phyloP scores from a whole-genome alignment of 352 stramenopile genomes.

The Globisporangium ultimum region DNA sequence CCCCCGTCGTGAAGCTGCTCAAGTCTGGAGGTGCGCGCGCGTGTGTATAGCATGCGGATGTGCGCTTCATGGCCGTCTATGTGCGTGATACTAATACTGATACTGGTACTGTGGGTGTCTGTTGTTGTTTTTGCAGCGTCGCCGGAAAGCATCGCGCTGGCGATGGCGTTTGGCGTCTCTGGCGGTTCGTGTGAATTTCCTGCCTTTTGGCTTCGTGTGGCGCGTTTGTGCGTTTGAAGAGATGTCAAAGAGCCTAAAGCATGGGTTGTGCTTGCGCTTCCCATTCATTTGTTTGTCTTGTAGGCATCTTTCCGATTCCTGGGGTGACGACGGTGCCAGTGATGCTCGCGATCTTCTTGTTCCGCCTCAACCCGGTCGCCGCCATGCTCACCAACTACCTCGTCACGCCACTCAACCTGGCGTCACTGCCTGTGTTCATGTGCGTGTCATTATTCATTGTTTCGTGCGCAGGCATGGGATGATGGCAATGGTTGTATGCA shows the following conservation, averaged over 20 bases:
- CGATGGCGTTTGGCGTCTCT: constrained; percentile 77
- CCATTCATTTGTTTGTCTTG: neutral
- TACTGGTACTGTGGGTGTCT: neutral
- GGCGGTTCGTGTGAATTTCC: constrained; percentile 19
- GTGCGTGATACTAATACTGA: too few species aligned
- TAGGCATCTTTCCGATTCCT: constrained; percentile 77
- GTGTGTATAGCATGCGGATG: neutral
- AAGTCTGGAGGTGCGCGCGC: constrained; percentile 4
- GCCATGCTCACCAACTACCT: constrained; percentile 85
- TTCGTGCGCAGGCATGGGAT: too few species aligned
- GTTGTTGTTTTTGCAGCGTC: constrained; percentile 33
- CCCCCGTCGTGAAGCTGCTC: constrained; percentile 36
- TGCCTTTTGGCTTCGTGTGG: neutral
- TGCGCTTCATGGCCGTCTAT: neutral
- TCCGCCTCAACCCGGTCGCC: constrained; percentile 75
- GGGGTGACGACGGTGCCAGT: constrained; percentile 70
- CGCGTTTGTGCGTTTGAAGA: too few species aligned
- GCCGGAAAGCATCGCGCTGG: constrained; percentile 64
- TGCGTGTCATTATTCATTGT: constrained; percentile 24
- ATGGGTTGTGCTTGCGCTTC: neutral
- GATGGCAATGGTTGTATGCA: neutral
- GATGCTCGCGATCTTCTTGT: constrained; percentile 74
- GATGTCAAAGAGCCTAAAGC: too few species aligned
- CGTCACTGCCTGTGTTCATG: constrained; percentile 76
- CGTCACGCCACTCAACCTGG: constrained; percentile 75